A percentile compares a stretch with the other conserved stretches of the same genome.
Conservation (phyloP, 2,329 filamentous ascomycete genomes). For the Colletotrichum zoysiae region DNA sequence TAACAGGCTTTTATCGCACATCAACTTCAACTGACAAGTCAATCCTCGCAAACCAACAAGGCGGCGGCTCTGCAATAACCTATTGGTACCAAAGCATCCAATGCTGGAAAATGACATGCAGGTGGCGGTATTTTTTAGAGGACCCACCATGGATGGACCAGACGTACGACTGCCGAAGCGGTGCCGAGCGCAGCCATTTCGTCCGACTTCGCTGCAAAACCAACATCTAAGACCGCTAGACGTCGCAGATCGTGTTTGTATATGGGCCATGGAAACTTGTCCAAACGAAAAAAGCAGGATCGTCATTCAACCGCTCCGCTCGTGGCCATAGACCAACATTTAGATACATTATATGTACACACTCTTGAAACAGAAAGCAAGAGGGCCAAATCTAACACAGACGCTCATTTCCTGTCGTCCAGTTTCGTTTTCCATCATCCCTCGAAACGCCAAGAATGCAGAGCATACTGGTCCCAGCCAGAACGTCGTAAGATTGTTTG, state of each 20-base stretch:
- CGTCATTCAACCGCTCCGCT: constrained; percentile 14
- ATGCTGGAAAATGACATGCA: not conserved
- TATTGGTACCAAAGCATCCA: not conserved
- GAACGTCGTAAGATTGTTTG: not conserved
- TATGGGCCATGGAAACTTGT: not conserved
- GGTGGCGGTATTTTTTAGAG: not conserved
- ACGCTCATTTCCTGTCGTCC: constrained; percentile 1
- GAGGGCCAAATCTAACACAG: not conserved
- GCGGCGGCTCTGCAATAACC: not conserved
- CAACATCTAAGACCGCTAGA: not conserved
- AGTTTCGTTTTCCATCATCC: constrained; percentile 10
- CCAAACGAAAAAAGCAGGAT: not conserved
- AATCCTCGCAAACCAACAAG: not conserved
- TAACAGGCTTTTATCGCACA: not conserved
- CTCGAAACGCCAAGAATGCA: constrained; percentile 7
- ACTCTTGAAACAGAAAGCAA: constrained; percentile 3
- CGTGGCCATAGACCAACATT: not conserved
- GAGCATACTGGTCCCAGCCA: not conserved
- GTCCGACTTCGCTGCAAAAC: not conserved
- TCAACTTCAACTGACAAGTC: not conserved
- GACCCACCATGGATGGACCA: constrained; percentile 4
- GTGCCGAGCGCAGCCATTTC: constrained; percentile 16
- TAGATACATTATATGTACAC: constrained; percentile 27
- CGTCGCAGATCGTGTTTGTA: not conserved
- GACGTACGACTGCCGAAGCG: constrained; percentile 27